A percentile compares a stretch with the other conserved stretches of the same genome.
Evolutionary conservation across 164 flowering plant genomes (phyloP).

Genomic region (Aristolochia californica): DNA sequence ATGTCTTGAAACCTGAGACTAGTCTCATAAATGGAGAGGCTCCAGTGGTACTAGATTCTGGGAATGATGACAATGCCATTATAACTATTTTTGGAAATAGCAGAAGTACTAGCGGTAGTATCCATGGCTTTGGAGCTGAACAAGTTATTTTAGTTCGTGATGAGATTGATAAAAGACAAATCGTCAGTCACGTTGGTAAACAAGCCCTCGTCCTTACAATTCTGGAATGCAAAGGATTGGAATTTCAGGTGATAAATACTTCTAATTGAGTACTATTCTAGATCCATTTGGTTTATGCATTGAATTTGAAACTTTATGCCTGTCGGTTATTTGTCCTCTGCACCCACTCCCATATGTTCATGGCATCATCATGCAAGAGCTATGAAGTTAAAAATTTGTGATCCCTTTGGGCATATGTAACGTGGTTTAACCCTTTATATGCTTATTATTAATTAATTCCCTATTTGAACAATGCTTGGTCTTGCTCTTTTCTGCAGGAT

Average conservation of each 20-base stretch:
- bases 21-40: slow-evolving; percentile 66
- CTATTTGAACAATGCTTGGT: not conserved
- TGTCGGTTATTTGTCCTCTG: too few species aligned
- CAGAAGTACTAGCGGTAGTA: slow-evolving; percentile 15
- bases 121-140: slow-evolving; percentile 70
- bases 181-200: slow-evolving; percentile 37
- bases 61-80: slow-evolving; percentile 45
- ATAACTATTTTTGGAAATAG: slow-evolving; percentile 46
- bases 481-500: slow-evolving; percentile 37
- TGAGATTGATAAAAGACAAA: slow-evolving; percentile 36
- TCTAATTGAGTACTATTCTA: not conserved
- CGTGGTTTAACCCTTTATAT: not conserved
- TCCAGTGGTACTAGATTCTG: slow-evolving; percentile 54
- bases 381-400: too few species aligned
- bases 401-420: not conserved
- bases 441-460: too few species aligned
- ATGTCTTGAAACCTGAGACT: slow-evolving; percentile 47
- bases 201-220: slow-evolving; percentile 74
- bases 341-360: too few species aligned
- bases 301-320: not conserved
- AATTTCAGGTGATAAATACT: slow-evolving; percentile 50
- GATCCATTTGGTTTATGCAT: not conserved
- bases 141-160: slow-evolving; percentile 83
- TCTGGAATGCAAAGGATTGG: slow-evolving; percentile 77
- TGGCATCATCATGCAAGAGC: too few species aligned